Percentiles rank a stretch among this genome's conserved stretches.
phyloP scores from a whole-genome alignment of 2,329 filamentous ascomycete genomes.

The Fusarium chaquense region DNA sequence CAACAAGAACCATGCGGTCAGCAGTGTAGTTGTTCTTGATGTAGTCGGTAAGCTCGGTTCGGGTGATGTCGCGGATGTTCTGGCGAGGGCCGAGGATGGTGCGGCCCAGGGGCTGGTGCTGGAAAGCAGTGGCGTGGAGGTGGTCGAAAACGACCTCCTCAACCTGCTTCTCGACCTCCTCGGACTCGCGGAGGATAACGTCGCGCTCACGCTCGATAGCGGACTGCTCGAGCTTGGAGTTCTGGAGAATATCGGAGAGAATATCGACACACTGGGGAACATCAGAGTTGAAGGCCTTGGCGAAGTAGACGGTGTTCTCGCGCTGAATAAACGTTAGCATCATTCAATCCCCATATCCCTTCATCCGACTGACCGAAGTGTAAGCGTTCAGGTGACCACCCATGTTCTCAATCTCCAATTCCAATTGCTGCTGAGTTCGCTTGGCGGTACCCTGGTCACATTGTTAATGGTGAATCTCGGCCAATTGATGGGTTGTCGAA shows the following conservation, averaged over 20 bases:
- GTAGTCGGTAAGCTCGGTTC: conserved; percentile 91
- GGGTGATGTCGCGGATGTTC: conserved; percentile 97
- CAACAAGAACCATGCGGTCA: conserved; percentile 98
- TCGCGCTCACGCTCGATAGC: conserved; percentile 98
- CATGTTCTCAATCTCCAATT: conserved; percentile 99
- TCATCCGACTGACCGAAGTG: conserved; percentile 82
- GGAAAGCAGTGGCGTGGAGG: conserved; percentile 97
- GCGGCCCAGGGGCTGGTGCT: conserved; percentile 93
- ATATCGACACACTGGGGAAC: conserved; percentile 97
- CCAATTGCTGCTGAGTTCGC: conserved; percentile 95
- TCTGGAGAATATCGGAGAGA: conserved; percentile 98
- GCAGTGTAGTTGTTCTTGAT: conserved; percentile 99
- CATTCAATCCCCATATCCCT: conserved; percentile 34
- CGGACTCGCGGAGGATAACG: conserved; percentile 97
- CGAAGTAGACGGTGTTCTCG: conserved; percentile 99
- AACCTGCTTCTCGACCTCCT: conserved; percentile 99
- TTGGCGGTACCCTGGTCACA: conserved; percentile 84
- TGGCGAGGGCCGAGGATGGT: conserved; percentile 97
- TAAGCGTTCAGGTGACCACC: conserved; percentile 99
- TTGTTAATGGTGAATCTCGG: conserved; percentile 34
- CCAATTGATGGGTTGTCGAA: conserved; percentile 58
- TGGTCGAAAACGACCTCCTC: conserved; percentile 99
- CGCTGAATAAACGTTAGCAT: conserved; percentile 67
- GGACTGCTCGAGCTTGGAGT: conserved; percentile 94
- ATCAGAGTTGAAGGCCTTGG: conserved; percentile 98